A percentile compares a stretch with the other conserved stretches of the same genome.
Conservation (phyloP, 2,329 filamentous ascomycete species). For the Cryphonectria carpinicola region DNA sequence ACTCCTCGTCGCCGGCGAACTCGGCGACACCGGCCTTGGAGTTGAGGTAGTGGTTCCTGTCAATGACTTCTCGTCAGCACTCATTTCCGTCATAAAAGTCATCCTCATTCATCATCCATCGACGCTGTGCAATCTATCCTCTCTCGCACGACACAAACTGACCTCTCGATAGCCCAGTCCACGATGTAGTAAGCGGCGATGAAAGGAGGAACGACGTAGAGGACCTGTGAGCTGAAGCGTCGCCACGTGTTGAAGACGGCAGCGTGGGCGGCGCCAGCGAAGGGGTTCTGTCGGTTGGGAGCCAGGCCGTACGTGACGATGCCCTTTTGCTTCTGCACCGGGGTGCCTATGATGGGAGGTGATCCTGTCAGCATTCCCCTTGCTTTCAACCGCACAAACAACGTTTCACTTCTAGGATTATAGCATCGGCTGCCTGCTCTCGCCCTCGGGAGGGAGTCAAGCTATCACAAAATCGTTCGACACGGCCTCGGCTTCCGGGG, state of each 20-base stretch:
- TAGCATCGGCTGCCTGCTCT: not conserved
- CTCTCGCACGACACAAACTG: slow-evolving; percentile 44
- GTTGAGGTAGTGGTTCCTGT: slow-evolving; percentile 80
- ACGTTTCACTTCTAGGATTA: not conserved
- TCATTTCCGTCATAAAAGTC: not conserved
- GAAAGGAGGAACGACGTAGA: slow-evolving; percentile 85
- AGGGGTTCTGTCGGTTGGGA: slow-evolving; percentile 85
- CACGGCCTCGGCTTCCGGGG: not conserved
- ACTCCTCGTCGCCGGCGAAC: slow-evolving; percentile 50
- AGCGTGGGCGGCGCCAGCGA: slow-evolving; percentile 76
- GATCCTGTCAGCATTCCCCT: slow-evolving; percentile 11
- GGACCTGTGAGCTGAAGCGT: slow-evolving; percentile 81
- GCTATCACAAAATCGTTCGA: slow-evolving; percentile 4
- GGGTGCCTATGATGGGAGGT: slow-evolving; percentile 15
- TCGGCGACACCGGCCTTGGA: slow-evolving; percentile 73
- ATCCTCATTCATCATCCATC: not conserved
- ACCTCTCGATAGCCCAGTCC: slow-evolving; percentile 93
- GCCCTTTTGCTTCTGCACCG: slow-evolving; percentile 60
- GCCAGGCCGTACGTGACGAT: slow-evolving; percentile 76
- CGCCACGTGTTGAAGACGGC: slow-evolving; percentile 97
- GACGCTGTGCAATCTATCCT: not conserved
- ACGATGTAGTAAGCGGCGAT: slow-evolving; percentile 79
- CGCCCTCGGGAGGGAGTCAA: not conserved
- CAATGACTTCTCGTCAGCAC: slow-evolving; percentile 28
- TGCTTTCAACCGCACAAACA: slow-evolving; percentile 48